Evolutionary conservation across 1,284 basidiomycete genomes (phyloP), one percentile per base, ranked within the genome.

Genomic region (Pseudozyma sp.): DNA sequence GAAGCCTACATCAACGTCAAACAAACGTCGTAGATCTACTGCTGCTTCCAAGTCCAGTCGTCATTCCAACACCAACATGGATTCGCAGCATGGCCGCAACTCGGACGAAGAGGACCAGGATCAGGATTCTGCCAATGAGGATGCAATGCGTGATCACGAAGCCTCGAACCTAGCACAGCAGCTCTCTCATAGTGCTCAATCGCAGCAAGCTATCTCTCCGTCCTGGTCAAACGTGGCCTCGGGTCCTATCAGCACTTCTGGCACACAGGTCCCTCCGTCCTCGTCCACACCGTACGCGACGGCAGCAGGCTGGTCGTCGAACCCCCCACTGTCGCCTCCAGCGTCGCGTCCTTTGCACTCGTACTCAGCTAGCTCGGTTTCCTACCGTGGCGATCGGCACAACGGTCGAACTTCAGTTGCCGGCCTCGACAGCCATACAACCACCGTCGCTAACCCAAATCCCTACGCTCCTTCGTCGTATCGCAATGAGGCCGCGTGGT

Each of bases 321-420:
- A 56, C n/a, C 17, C 52, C 5, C 60, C 67, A 29, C 64, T 69
- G 67, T 64, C 61, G 9, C 60, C 67, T 7, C 60, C 60, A 1
- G 16, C 48, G 9, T 52, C 56, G 3, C 61, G 67, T 40, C 53
- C 49, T 2, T 14, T 45, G n/a, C 42, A 58, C n/a, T 40, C 17
- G 43, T 60, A 60, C 14, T 0, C 49, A 13, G 30, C 57, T 5
- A 17, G 47, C 16, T 34, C 61, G 5, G 37, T 53, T 4, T 43
- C 35, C 14, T 59, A 59, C n/a, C 60, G 52, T n/a, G 17, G 53
- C 14, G 31, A 48, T 3, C 46, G 24, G 19, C 46, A 52, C 33
- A 37, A 52, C 19, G 33, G 5, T 13, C 39, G 44, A 8, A 4
- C 39, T 6, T 11, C 49, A n/a, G n/a, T 44, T 13, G 5, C 44